Evolutionary conservation across 176 grass and related monocot species (phyloP), one percentile per base, ranked within the genome.

Genomic region (Cenchrus purpureus): DNA sequence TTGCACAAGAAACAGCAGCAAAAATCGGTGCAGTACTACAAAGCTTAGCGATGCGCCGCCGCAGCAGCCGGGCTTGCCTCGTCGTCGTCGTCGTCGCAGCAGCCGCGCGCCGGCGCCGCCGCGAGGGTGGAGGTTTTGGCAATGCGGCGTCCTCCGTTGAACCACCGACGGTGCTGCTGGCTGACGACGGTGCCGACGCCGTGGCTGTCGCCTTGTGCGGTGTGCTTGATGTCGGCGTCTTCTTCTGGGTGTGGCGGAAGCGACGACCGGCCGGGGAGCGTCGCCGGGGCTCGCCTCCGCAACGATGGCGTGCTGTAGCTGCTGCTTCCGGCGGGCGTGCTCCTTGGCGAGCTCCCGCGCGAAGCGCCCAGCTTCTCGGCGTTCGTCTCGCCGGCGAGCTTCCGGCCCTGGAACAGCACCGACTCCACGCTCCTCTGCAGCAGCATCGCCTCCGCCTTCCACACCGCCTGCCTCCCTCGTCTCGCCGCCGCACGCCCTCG

Each of bases 391-490:
- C 87, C 93, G 12, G 87, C 83, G 0, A 95, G 63, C 60, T 83
- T 90, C 57, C 88, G 91, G 0, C 96, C 96, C 12, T 76, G 78
- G 84, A 98, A 98, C 10, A 98, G 77, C 48, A 94, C 77, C 7
- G 96, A 98, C 50, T 95, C 93, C 12, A 94, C 84, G 76, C 90
- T 85, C 79, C 81, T 88, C 83, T 99, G 97, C n/a, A 76, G 87
- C 78, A 99, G 84, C 82, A 99, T 88, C 44, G 90, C 88, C 82
- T 96, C 90, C 4, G 91, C 90, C 74, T 77, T 81, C 43, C 34
- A 74, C 76, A 66, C 64, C 45, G 79, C 79, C 65, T 57, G n/a
- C 64, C n/a, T 63, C 19, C 46, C 69, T 46, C 9, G 62, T 44
- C 66, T 79, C 78, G 22, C 79, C 73, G 57, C 65, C 65, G 73